Percentiles rank a stretch among this genome's conserved stretches.
Conservation (phyloP, 495 filamentous ascomycete species). For the Xylaria castorea region DNA sequence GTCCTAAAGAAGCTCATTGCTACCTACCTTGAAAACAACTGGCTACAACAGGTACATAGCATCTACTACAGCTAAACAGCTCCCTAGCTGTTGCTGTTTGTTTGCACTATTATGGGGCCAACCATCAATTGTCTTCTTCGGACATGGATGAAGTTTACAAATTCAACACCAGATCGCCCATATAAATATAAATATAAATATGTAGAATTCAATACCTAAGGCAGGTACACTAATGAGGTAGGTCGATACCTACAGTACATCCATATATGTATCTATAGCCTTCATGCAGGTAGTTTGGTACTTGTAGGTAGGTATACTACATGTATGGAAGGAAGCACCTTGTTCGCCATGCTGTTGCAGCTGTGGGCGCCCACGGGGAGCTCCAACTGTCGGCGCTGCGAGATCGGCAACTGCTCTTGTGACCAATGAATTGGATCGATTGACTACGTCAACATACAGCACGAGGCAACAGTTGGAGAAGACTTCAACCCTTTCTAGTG, state of each 20-base stretch:
- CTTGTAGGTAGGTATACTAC: not conserved
- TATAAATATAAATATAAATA: too few relatives aligned
- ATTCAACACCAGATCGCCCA: too few relatives aligned
- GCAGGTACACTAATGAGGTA: not conserved
- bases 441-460: conserved; percentile 14
- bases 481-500: not conserved
- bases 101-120: not conserved
- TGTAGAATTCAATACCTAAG: too few relatives aligned
- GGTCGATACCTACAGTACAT: not conserved
- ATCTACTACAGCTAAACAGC: too few relatives aligned
- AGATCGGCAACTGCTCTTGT: conserved; percentile 25
- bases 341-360: not conserved
- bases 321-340: not conserved
- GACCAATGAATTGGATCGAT: conserved; percentile 16
- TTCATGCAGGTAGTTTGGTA: not conserved
- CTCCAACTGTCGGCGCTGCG: conserved; percentile 13
- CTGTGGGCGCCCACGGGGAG: not conserved
- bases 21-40: not conserved
- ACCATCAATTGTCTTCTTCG: too few relatives aligned
- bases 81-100: too few relatives aligned
- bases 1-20: not conserved
- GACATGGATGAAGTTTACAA: too few relatives aligned
- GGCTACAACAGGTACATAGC: not conserved
- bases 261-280: not conserved
- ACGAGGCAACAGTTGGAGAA: conserved; percentile 14